Percentiles rank a stretch among this genome's conserved stretches.
These are phyloP conservation scores for Penicillium robsamsonii DNA, from an alignment of 495 filamentous ascomycete genomes.

Conservation along the genomic window DNA sequence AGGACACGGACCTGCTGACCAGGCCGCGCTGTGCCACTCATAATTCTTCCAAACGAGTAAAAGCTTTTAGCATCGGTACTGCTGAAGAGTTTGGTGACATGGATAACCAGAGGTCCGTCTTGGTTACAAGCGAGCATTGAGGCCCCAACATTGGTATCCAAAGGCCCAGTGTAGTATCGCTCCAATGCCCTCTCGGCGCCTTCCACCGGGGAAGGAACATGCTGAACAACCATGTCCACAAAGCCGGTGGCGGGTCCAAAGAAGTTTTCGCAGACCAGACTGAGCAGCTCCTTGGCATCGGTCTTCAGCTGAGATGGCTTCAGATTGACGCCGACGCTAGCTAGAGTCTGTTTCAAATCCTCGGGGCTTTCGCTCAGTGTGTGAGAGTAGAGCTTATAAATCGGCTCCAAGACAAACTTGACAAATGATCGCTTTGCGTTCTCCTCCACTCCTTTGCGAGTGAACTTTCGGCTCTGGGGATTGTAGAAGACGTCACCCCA, in stretches of 20 bases:
- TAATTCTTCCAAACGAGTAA: conserved; percentile 83
- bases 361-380: conserved; percentile 89
- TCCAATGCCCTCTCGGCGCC: conserved; percentile 74
- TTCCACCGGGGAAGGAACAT: conserved; percentile 83
- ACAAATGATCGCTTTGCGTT: conserved; percentile 83
- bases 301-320: conserved; percentile 90
- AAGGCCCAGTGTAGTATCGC: conserved; percentile 89
- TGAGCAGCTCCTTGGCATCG: conserved; percentile 85
- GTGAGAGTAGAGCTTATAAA: conserved; percentile 97
- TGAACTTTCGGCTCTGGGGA: conserved; percentile 83
- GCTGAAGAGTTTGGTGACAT: conserved; percentile 91
- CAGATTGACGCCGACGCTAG: conserved; percentile 73
- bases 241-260: conserved; percentile 88
- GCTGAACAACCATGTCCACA: conserved; percentile 91
- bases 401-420: conserved; percentile 90
- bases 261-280: conserved; percentile 90
- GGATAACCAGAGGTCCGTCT: conserved; percentile 85
- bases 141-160: conserved; percentile 79
- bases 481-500: conserved; percentile 99
- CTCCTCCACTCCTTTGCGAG: conserved; percentile 79
- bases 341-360: conserved; percentile 78
- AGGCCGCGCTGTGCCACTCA: conserved; percentile 87
- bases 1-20: conserved; percentile 84
- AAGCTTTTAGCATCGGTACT: conserved; percentile 84
- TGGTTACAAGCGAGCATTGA: conserved; percentile 81